These are phyloP conservation scores for Citrus mangshanensis DNA, from an alignment of 345 rosid species.

Conservation along the genomic window DNA sequence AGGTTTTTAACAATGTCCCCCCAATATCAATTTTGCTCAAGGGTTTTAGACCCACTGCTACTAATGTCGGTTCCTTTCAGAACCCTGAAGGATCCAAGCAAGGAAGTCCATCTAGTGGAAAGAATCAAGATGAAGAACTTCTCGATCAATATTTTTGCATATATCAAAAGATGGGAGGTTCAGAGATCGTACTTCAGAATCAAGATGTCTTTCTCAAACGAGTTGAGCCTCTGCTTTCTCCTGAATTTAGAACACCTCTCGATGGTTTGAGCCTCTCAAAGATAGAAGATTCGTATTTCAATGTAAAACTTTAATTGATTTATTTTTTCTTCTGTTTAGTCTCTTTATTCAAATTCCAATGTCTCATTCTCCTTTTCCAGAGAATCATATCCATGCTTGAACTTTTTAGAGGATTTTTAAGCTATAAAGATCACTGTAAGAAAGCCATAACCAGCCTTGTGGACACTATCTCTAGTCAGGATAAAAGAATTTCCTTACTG, in stretches of 20 bases:
- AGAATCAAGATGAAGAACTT: not conserved
- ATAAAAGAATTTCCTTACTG: not conserved
- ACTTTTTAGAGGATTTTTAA: not conserved
- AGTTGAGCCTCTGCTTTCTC: not conserved
- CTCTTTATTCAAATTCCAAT: not conserved
- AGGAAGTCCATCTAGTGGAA: not conserved
- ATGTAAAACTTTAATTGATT: not conserved
- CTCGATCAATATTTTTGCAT: no score
- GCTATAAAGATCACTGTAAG: not conserved
- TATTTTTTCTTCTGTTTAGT: not conserved
- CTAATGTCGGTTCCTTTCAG: not conserved
- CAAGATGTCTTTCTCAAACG: not conserved
- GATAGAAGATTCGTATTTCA: not conserved
- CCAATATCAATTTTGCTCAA: not conserved
- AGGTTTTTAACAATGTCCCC: not conserved
- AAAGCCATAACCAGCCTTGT: not conserved
- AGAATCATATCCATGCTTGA: no score
- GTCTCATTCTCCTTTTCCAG: not conserved
- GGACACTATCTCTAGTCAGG: not conserved
- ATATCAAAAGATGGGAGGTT: not conserved
- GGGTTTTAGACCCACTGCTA: not conserved
- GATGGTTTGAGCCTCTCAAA: not conserved
- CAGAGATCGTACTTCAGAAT: not conserved
- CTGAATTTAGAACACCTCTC: not conserved
- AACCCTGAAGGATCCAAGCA: not conserved